These are phyloP conservation scores for Phaeodactylum tricornutum DNA, from an alignment of 108 stramenopile genomes.

Conservation along the genomic window DNA sequence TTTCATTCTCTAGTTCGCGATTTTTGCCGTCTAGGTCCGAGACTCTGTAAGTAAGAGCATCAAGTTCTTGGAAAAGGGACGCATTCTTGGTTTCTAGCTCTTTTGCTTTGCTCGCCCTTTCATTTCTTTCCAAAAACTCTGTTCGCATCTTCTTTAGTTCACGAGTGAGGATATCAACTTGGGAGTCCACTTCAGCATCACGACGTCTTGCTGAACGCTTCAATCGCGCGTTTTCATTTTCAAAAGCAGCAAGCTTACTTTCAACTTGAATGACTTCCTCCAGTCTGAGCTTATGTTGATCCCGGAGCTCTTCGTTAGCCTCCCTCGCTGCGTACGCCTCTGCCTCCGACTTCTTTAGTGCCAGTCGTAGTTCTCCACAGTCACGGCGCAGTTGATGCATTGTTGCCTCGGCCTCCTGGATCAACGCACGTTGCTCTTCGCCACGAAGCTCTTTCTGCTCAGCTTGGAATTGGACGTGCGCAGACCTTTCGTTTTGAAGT, in stretches of 20 bases:
- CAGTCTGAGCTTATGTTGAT: slow-evolving; percentile 21
- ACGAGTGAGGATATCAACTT: not conserved
- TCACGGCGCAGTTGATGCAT: slow-evolving; percentile 36
- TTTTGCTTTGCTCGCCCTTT: not conserved
- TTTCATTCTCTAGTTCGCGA: not conserved
- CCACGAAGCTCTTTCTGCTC: slow-evolving; percentile 11
- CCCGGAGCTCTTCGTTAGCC: slow-evolving; percentile 38
- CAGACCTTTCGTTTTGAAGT: slow-evolving; percentile 5
- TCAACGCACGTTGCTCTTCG: slow-evolving; percentile 57
- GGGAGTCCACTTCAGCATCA: slow-evolving; percentile 9
- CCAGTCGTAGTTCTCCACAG: slow-evolving; percentile 20
- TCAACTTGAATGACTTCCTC: slow-evolving; percentile 12
- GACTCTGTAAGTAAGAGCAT: not conserved
- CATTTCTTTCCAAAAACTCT: slow-evolving; percentile 4
- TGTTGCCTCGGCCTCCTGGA: slow-evolving; percentile 55
- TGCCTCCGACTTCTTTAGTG: slow-evolving; percentile 39
- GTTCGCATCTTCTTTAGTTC: slow-evolving; percentile 1
- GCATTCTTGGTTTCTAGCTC: not conserved
- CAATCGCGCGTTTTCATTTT: too few species aligned
- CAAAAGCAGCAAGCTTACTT: too few species aligned
- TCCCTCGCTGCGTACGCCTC: slow-evolving; percentile 49
- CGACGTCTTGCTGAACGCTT: too few species aligned
- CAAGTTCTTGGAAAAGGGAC: not conserved
- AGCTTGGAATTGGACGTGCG: not conserved
- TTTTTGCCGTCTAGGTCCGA: not conserved